phyloP scores from a whole-genome alignment of 1,139 yeast species.

The Magnusiomyces magnusii region DNA sequence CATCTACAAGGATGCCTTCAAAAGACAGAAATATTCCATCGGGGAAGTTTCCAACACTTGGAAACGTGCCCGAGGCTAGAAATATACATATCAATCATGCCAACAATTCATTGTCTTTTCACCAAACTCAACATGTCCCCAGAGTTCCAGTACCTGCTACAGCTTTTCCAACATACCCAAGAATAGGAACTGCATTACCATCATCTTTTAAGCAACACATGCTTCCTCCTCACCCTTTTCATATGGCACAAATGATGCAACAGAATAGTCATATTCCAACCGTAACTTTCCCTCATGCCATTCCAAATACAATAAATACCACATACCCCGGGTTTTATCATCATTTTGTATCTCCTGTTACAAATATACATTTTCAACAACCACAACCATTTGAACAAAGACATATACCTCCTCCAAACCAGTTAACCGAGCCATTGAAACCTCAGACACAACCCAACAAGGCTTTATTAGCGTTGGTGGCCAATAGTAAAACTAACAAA shows the following conservation, averaged over 20 bases:
- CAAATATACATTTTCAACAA: slow-evolving; percentile 16
- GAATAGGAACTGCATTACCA: background rate
- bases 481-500: background rate
- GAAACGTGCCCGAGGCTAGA: background rate
- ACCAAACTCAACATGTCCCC: slow-evolving; percentile 20
- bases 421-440: slow-evolving; percentile 20
- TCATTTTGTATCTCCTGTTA: slow-evolving; percentile 23
- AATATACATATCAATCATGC: slow-evolving; percentile 23
- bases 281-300: slow-evolving; percentile 3
- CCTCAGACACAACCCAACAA: slow-evolving; percentile 16
- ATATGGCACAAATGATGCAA: slow-evolving; percentile 17
- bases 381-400: background rate
- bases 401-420: background rate
- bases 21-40: background rate
- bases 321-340: slow-evolving; percentile 1
- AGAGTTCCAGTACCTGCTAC: slow-evolving; percentile 5
- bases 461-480: slow-evolving; percentile 1
- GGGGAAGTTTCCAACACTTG: background rate
- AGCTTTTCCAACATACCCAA: background rate
- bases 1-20: slow-evolving; percentile 1
- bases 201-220: slow-evolving; percentile 3
- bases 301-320: background rate
- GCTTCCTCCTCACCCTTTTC: slow-evolving; percentile 16
- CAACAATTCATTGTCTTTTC: slow-evolving; percentile 28
- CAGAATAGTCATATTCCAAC: slow-evolving; percentile 17